Conservation (phyloP, 768 basidiomycete species). For the Kwoniella dejecticola region DNA sequence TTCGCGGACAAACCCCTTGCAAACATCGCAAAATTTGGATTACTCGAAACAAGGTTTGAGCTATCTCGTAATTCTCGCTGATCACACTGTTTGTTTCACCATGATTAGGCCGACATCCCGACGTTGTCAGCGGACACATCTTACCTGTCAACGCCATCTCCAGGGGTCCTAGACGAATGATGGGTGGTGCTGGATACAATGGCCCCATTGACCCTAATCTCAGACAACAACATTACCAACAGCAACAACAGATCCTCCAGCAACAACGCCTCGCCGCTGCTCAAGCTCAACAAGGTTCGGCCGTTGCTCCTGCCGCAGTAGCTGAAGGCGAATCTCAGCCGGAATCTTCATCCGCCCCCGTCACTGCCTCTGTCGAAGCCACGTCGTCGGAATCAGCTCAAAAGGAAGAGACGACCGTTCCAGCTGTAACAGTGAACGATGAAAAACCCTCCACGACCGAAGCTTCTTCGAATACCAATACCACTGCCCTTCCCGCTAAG, state of each 20-base stretch:
- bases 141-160: conserved; percentile 45
- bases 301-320: not conserved
- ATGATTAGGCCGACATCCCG: conserved; percentile 50
- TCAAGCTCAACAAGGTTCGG: conserved; percentile 24
- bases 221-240: conserved; percentile 40
- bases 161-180: conserved; percentile 35
- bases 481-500: conserved; percentile 36
- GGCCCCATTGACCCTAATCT: conserved; percentile 35
- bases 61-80: not conserved
- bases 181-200: conserved; percentile 24
- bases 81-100: not conserved
- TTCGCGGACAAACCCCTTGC: no score
- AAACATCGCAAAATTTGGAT: no score
- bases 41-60: not conserved
- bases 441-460: not conserved
- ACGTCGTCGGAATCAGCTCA: no score
- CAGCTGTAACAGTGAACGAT: no score
- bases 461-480: no score
- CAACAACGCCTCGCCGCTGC: conserved; percentile 36
- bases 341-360: not conserved
- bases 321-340: conserved; percentile 1
- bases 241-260: conserved; percentile 35
- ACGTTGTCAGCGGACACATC: conserved; percentile 53
- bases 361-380: not conserved
- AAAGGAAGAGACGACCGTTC: no score